phyloP scores from a whole-genome alignment of 441 rosid species.

The Jatropha multifida region DNA sequence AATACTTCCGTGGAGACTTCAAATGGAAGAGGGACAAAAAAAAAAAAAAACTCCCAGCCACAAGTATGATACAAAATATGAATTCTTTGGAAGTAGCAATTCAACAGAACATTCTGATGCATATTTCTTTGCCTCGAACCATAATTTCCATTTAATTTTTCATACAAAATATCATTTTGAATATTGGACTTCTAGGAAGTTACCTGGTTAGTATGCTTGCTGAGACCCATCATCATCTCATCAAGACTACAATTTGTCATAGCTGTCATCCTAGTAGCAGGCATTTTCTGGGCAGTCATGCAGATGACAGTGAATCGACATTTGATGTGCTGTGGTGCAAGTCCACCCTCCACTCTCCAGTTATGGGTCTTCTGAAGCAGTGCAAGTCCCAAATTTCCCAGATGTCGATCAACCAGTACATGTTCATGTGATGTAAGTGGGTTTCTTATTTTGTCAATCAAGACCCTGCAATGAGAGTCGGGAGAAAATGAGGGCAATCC shows the following conservation, averaged over 20 bases:
- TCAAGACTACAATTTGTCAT: neutral
- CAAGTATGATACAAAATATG: neutral
- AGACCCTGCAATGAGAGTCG: conserved; percentile 16
- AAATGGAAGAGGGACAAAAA: neutral
- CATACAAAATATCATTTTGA: neutral
- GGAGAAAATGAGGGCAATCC: neutral
- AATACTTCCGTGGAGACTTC: neutral
- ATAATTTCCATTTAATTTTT: neutral
- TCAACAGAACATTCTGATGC: neutral
- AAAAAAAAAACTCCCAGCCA: neutral
- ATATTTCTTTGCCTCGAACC: neutral
- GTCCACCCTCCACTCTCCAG: neutral
- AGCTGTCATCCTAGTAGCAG: neutral
- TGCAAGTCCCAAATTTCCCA: neutral
- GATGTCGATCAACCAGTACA: neutral
- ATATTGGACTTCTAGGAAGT: neutral
- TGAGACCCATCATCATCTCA: neutral
- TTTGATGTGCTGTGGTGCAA: neutral
- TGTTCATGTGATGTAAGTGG: neutral
- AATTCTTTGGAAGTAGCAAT: neutral
- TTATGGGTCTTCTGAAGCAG: neutral
- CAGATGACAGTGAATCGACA: neutral
- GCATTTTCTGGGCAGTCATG: neutral
- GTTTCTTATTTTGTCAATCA: conserved; percentile 5
- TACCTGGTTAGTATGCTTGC: neutral